Conservation (phyloP, 2,329 filamentous ascomycete genomes). For the Calycina herbarum region DNA sequence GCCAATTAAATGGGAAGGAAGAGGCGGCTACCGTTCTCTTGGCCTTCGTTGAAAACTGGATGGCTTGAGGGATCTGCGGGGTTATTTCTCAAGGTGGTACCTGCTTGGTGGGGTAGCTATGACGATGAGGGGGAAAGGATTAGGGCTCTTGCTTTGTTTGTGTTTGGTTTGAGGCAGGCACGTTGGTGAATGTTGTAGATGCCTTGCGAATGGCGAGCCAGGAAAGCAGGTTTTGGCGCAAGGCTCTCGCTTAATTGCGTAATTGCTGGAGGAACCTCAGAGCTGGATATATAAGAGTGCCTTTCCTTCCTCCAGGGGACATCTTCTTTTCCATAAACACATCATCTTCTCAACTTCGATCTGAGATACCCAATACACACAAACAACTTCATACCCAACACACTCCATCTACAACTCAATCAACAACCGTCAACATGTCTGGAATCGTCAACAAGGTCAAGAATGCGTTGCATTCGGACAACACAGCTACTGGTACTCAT, state of each 20-base stretch:
- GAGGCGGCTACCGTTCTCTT: not conserved
- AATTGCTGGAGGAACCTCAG: not conserved
- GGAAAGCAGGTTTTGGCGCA: constrained; percentile 5
- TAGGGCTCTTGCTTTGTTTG: not conserved
- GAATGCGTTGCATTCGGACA: constrained; percentile 41
- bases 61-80: not conserved
- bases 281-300: not conserved
- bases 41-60: not conserved
- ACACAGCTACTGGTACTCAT: constrained; percentile 21
- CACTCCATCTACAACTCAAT: not conserved
- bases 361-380: not conserved
- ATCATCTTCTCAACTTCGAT: not conserved
- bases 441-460: constrained; percentile 49
- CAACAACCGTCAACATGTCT: constrained; percentile 42
- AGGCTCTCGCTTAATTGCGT: not conserved
- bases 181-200: not conserved
- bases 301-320: not conserved
- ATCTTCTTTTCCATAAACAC: not conserved
- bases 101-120: not conserved
- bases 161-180: not conserved
- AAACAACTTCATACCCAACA: not conserved
- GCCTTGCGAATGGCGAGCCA: not conserved
- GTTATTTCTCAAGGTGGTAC: not conserved
- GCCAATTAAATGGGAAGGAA: not conserved
- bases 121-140: not conserved